Conservation (phyloP, 768 basidiomycete genomes). For the Russula vinacea region DNA sequence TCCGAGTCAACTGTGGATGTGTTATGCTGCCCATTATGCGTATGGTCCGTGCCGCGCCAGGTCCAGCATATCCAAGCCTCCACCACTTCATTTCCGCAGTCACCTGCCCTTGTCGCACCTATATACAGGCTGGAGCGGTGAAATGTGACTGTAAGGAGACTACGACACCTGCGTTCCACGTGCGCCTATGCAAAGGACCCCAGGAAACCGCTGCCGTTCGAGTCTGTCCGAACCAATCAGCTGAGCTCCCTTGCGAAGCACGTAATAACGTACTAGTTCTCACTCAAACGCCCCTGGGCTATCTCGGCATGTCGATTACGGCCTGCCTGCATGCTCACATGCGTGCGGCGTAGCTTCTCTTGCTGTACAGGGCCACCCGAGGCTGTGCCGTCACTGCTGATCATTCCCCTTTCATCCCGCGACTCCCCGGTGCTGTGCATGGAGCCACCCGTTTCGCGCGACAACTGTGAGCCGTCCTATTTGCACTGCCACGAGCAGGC, state of each 20-base stretch:
- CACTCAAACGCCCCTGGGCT: slow-evolving; percentile 17
- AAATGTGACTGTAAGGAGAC: not conserved
- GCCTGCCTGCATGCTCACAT: not conserved
- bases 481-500: slow-evolving; percentile 20
- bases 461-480: slow-evolving; percentile 8
- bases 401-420: slow-evolving; percentile 7
- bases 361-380: slow-evolving; percentile 14
- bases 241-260: slow-evolving; percentile 17
- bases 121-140: not conserved
- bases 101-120: slow-evolving; percentile 11
- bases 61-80: not conserved
- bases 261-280: slow-evolving; percentile 14
- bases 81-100: slow-evolving; percentile 20
- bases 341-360: slow-evolving; percentile 13
- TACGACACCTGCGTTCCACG: not conserved
- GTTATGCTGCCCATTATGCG: not conserved
- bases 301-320: slow-evolving; percentile 25
- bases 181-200: slow-evolving; percentile 18
- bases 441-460: slow-evolving; percentile 17
- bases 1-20: not conserved
- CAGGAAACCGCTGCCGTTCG: slow-evolving; percentile 13
- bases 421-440: slow-evolving; percentile 22
- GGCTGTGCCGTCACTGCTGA: slow-evolving; percentile 23
- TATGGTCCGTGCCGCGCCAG: slow-evolving; percentile 15
- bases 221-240: slow-evolving; percentile 26